Percentiles rank a stretch among this genome's conserved stretches.
Conservation (phyloP, 1,139 yeast genomes). For the Candida albicans region DNA sequence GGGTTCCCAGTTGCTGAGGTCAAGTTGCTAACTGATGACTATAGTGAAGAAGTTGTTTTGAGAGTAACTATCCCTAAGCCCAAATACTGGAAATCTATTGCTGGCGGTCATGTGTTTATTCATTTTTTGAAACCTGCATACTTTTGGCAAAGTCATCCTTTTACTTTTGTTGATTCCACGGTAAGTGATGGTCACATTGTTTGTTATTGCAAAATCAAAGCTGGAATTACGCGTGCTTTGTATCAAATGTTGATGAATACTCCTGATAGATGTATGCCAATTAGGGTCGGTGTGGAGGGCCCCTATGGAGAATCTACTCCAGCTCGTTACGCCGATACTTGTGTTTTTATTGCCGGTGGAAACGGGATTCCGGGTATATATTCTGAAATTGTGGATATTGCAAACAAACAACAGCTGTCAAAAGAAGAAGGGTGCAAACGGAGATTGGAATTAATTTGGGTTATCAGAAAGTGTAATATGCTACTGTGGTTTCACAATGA, state of each 20-base stretch:
- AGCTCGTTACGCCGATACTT: slow-evolving; percentile 31
- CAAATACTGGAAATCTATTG: slow-evolving; percentile 38
- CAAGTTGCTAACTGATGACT: slow-evolving; percentile 32
- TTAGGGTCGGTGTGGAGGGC: slow-evolving; percentile 41
- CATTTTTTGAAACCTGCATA: slow-evolving; percentile 40
- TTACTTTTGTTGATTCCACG: slow-evolving; percentile 31
- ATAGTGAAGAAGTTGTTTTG: slow-evolving; percentile 21
- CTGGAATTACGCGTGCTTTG: slow-evolving; percentile 38
- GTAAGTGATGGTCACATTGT: slow-evolving; percentile 24
- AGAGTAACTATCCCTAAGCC: slow-evolving; percentile 44
- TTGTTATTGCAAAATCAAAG: slow-evolving; percentile 35
- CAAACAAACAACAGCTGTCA: slow-evolving; percentile 25
- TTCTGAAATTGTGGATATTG: slow-evolving; percentile 35
- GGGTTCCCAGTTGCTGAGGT: slow-evolving; percentile 42
- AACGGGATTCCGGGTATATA: slow-evolving; percentile 46
- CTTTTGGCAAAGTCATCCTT: slow-evolving; percentile 48
- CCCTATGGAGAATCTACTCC: slow-evolving; percentile 39
- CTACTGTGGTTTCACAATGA: slow-evolving; percentile 17
- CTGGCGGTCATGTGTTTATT: slow-evolving; percentile 55
- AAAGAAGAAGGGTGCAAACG: background rate
- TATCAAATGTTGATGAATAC: slow-evolving; percentile 28
- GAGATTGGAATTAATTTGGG: slow-evolving; percentile 6
- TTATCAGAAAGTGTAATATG: slow-evolving; percentile 1
- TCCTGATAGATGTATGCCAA: slow-evolving; percentile 27
- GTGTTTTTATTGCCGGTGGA: slow-evolving; percentile 45